phyloP scores from a whole-genome alignment of 176 grass and related monocot species.

The Carex scoparia region DNA sequence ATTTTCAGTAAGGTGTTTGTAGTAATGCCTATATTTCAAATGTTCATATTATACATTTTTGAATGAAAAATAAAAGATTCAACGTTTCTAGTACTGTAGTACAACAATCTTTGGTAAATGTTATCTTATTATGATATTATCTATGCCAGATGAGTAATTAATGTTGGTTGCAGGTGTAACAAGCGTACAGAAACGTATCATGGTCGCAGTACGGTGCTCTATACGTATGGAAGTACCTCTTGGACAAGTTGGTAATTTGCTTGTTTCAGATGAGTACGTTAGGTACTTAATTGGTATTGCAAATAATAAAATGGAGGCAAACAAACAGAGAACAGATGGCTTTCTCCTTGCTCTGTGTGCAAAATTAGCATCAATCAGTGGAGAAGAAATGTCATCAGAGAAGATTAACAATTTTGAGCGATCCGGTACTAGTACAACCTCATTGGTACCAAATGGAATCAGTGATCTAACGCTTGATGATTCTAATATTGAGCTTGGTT shows the following conservation, averaged over 20 bases:
- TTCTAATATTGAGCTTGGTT: conserved; percentile 13
- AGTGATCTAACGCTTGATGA: conserved; percentile 13
- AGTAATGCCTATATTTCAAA: background rate
- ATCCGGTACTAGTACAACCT: background rate
- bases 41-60: background rate
- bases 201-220: conserved; percentile 85
- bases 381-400: background rate
- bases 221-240: conserved; percentile 94
- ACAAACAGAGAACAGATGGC: conserved; percentile 61
- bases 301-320: conserved; percentile 89
- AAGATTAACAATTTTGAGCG: background rate
- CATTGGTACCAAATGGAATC: background rate
- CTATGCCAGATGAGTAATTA: background rate
- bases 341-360: conserved; percentile 54
- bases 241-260: conserved; percentile 42
- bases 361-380: conserved; percentile 34
- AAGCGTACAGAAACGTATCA: conserved; percentile 64
- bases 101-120: background rate
- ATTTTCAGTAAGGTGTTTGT: background rate
- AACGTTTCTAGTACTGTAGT: background rate
- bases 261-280: conserved; percentile 57
- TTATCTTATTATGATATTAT: background rate
- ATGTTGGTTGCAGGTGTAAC: conserved; percentile 63
- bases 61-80: background rate
- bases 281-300: conserved; percentile 65